Percentiles rank a stretch among this genome's conserved stretches.
phyloP scores from a whole-genome alignment of 352 stramenopile genomes.

The Globisporangium viniferum region DNA sequence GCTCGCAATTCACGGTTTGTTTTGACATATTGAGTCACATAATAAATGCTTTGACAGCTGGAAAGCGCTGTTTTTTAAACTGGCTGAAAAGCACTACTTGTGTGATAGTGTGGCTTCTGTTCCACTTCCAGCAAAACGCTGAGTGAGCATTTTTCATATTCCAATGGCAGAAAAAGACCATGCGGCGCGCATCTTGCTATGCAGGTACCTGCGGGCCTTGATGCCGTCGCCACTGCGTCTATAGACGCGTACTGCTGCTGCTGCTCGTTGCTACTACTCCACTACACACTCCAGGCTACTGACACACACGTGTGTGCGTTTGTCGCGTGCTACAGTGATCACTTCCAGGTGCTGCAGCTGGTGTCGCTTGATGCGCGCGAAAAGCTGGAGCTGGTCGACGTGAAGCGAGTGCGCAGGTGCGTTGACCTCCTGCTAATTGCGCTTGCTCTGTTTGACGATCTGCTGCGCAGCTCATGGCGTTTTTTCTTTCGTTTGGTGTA shows the following conservation, averaged over 20 bases:
- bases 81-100: too few species aligned
- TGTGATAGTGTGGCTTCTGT: too few species aligned
- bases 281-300: neutral
- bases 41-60: too few species aligned
- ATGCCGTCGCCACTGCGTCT: neutral
- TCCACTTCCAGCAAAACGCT: too few species aligned
- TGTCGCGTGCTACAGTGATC: constrained; percentile 16
- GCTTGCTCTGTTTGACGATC: neutral
- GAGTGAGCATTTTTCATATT: too few species aligned
- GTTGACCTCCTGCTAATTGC: neutral
- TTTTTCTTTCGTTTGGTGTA: neutral
- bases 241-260: neutral
- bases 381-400: constrained; percentile 18
- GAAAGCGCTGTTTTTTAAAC: too few species aligned
- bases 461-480: neutral
- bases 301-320: neutral
- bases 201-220: constrained; percentile 1
- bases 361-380: neutral
- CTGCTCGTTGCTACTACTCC: neutral
- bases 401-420: constrained; percentile 30
- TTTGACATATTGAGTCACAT: too few species aligned
- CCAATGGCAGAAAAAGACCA: constrained; percentile 2
- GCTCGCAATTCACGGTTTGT: too few species aligned
- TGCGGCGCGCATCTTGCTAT: constrained; percentile 15
- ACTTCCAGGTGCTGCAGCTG: constrained; percentile 46